Conservation (phyloP, 2,329 filamentous ascomycete genomes). For the Epichloe festucae region DNA sequence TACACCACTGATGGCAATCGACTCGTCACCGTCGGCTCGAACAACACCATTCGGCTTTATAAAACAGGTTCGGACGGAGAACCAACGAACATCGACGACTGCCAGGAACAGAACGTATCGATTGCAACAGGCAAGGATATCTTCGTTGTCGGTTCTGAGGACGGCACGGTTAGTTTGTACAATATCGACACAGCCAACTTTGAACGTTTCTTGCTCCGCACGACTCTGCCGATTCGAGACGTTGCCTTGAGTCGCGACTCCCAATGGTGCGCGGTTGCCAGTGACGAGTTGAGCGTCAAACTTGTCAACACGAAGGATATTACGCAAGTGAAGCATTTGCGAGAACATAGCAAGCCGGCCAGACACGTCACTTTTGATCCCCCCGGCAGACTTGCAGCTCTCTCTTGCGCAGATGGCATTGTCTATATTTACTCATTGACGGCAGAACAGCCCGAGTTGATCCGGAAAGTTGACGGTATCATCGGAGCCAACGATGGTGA, state of each 20-base stretch:
- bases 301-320: constrained; percentile 74
- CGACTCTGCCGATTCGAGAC: constrained; percentile 76
- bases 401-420: constrained; percentile 79
- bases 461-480: constrained; percentile 74
- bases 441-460: constrained; percentile 64
- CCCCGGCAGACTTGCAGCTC: constrained; percentile 58
- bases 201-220: constrained; percentile 71
- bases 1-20: constrained; percentile 83
- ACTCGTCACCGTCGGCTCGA: constrained; percentile 82
- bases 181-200: constrained; percentile 62
- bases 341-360: constrained; percentile 75
- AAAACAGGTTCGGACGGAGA: constrained; percentile 85
- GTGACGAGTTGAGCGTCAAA: constrained; percentile 87
- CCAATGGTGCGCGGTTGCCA: constrained; percentile 88
- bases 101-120: constrained; percentile 71
- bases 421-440: constrained; percentile 82
- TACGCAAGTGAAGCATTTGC: constrained; percentile 60
- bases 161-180: constrained; percentile 92
- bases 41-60: constrained; percentile 88
- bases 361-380: constrained; percentile 86
- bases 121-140: constrained; percentile 66
- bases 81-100: constrained; percentile 83
- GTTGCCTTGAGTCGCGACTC: constrained; percentile 69
- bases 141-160: constrained; percentile 83
- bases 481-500: constrained; percentile 70